phyloP scores from a whole-genome alignment of 495 filamentous ascomycete genomes.

The Trichodelitschia bisporula region DNA sequence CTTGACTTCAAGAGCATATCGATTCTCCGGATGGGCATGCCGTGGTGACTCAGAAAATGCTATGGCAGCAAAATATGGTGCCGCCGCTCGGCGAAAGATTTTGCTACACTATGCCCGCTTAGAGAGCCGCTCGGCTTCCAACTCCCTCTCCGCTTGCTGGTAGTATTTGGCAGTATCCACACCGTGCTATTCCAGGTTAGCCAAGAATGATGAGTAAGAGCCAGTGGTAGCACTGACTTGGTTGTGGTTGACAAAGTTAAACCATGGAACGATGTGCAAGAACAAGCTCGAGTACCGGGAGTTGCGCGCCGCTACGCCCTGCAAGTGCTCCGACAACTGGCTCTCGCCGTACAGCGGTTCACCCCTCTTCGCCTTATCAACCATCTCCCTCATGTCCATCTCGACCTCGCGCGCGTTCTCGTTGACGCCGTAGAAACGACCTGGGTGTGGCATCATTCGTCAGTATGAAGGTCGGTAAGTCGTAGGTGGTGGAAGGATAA shows the following conservation, averaged over 20 bases:
- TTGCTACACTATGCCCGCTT: no score
- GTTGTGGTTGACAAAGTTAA: slow-evolving; percentile 92
- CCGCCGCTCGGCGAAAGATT: no score
- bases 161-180: slow-evolving; percentile 98
- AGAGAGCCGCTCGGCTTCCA: slow-evolving; percentile 60
- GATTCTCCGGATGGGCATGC: no score
- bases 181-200: slow-evolving; percentile 37
- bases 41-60: no score
- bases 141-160: slow-evolving; percentile 75
- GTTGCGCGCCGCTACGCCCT: slow-evolving; percentile 81
- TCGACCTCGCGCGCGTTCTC: slow-evolving; percentile 83
- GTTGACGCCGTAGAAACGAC: slow-evolving; percentile 75
- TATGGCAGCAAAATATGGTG: no score
- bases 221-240: slow-evolving; percentile 24
- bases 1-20: no score
- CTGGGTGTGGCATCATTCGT: slow-evolving; percentile 3
- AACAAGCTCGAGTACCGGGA: slow-evolving; percentile 73
- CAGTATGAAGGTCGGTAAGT: not conserved
- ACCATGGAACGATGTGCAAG: slow-evolving; percentile 68
- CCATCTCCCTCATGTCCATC: slow-evolving; percentile 97
- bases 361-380: slow-evolving; percentile 72
- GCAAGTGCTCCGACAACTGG: slow-evolving; percentile 55
- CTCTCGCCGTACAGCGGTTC: slow-evolving; percentile 77
- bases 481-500: slow-evolving; percentile 1
- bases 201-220: not conserved